phyloP scores from a whole-genome alignment of 73 alveolate species.

The Effrenium voratum region DNA sequence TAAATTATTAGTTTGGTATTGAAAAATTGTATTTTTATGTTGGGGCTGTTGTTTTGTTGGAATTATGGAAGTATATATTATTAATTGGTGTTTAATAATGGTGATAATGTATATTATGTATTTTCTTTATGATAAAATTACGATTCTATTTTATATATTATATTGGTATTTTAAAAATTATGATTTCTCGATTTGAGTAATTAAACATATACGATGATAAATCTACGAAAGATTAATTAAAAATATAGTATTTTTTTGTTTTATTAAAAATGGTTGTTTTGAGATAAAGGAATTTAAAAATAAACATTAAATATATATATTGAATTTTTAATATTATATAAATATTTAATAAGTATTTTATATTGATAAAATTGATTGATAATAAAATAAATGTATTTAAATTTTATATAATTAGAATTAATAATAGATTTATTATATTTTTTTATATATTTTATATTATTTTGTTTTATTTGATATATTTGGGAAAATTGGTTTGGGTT shows the following conservation, averaged over 20 bases:
- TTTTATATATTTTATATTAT: neutral
- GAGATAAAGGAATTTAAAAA: neutral
- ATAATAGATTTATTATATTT: neutral
- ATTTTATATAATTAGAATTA: too few species aligned
- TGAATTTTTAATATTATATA: neutral
- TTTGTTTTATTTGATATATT: neutral
- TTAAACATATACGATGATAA: neutral
- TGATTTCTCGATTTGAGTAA: neutral
- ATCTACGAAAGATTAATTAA: neutral
- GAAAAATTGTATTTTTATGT: too few species aligned
- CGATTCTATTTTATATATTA: neutral
- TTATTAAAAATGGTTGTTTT: neutral
- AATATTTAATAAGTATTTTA: neutral
- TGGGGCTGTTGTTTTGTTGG: neutral
- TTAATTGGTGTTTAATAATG: neutral
- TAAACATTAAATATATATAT: neutral
- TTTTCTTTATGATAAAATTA: neutral
- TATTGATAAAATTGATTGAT: neutral
- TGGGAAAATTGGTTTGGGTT: too few species aligned
- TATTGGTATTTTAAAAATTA: neutral
- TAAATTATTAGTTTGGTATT: too few species aligned
- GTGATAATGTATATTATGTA: neutral
- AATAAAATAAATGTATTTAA: neutral
- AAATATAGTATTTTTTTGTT: neutral
- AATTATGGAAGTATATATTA: neutral